Conservation (phyloP, 495 filamentous ascomycete species). For the Chaetomium tenue region DNA sequence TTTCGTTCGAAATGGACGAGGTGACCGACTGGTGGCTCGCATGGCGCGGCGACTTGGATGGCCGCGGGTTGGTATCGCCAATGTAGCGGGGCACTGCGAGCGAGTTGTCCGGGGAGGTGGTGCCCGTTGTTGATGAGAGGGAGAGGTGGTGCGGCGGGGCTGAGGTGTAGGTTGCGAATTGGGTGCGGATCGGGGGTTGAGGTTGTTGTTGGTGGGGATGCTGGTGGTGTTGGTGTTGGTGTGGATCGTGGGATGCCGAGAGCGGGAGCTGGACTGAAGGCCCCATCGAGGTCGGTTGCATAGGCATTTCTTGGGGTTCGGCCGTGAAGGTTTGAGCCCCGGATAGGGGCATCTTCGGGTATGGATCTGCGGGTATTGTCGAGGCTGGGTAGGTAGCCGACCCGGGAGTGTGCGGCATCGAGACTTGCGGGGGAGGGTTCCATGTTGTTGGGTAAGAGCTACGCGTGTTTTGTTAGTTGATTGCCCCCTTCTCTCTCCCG, state of each 20-base stretch:
- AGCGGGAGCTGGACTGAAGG: constrained; percentile 50
- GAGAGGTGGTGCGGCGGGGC: constrained; percentile 42
- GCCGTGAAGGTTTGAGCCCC: constrained; percentile 45
- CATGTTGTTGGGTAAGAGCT: constrained; percentile 39
- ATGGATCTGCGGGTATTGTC: constrained; percentile 44
- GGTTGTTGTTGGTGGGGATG: background rate
- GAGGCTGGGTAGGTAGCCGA: constrained; percentile 44
- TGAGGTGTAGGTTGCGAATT: constrained; percentile 48
- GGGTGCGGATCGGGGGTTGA: constrained; percentile 44
- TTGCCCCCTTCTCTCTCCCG: constrained; percentile 1
- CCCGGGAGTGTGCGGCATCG: constrained; percentile 43
- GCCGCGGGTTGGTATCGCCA: constrained; percentile 51
- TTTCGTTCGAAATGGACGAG: constrained; percentile 46
- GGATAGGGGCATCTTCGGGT: constrained; percentile 49
- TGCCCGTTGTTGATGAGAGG: constrained; percentile 36
- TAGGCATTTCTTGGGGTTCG: constrained; percentile 50
- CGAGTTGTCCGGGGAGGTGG: constrained; percentile 34
- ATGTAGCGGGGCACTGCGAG: constrained; percentile 50
- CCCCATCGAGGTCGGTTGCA: constrained; percentile 49
- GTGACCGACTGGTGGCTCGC: constrained; percentile 48
- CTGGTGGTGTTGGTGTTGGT: constrained; percentile 26
- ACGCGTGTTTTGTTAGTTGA: constrained; percentile 16
- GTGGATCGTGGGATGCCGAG: constrained; percentile 40
- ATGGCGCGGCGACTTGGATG: constrained; percentile 54
- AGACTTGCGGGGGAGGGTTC: constrained; percentile 43